Conservation (phyloP, 176 grass and related monocot species). For the Aegilops tauschii region DNA sequence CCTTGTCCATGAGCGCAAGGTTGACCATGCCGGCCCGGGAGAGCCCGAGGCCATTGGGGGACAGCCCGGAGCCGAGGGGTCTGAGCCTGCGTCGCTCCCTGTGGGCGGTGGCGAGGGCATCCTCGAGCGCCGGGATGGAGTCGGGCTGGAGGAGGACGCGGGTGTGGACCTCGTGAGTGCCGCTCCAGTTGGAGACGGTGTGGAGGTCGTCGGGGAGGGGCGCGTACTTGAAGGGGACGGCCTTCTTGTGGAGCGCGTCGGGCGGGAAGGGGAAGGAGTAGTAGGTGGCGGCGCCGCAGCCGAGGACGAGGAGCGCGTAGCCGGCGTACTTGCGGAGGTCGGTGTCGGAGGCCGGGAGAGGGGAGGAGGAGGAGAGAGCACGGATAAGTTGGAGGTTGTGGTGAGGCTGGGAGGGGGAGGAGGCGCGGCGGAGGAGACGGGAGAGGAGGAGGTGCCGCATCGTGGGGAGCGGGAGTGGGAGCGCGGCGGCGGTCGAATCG, state of each 20-base stretch:
- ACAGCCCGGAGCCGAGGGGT: conserved; percentile 77
- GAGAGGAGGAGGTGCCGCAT: conserved; percentile 63
- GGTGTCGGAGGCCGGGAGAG: conserved; percentile 40
- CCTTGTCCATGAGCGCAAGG: conserved; percentile 88
- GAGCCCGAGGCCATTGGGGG: conserved; percentile 81
- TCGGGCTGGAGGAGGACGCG: conserved; percentile 85
- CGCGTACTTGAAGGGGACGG: conserved; percentile 74
- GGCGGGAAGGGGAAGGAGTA: conserved; percentile 68
- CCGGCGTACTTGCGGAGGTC: conserved; percentile 66
- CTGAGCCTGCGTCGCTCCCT: conserved; percentile 59
- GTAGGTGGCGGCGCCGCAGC: conserved; percentile 76
- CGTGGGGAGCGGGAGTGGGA: background rate
- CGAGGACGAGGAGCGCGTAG: conserved; percentile 62
- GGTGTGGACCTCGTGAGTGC: conserved; percentile 85
- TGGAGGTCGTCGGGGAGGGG: conserved; percentile 81
- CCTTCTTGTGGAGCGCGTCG: conserved; percentile 83
- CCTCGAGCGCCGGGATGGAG: conserved; percentile 60
- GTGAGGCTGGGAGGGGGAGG: background rate
- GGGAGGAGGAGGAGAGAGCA: conserved; percentile 30
- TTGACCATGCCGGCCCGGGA: conserved; percentile 83
- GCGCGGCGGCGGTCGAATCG: background rate
- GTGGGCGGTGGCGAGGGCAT: conserved; percentile 52
- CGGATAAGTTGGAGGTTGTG: conserved; percentile 21
- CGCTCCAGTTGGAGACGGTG: conserved; percentile 91
- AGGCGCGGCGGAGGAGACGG: conserved; percentile 38